Percentiles rank a stretch among this genome's conserved stretches.
phyloP scores from a whole-genome alignment of 1,284 basidiomycete genomes.

The Paramarasmius palmivorus region DNA sequence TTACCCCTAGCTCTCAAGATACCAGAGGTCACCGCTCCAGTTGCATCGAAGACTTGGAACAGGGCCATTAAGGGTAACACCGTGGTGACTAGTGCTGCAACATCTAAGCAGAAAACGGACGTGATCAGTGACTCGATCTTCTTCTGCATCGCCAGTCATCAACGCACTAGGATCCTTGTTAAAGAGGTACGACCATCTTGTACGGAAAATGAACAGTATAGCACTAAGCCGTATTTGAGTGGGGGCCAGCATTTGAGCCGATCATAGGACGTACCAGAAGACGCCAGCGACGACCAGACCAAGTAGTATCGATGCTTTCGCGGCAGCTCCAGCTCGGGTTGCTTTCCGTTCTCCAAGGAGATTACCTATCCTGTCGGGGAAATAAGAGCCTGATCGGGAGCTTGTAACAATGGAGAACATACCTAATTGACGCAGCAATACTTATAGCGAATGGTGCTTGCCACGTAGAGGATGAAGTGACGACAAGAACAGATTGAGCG shows the following conservation, averaged over 20 bases:
- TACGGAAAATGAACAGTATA: constrained; percentile 72
- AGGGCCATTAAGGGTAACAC: constrained; percentile 76
- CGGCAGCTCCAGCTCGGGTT: constrained; percentile 64
- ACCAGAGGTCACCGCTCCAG: constrained; percentile 58
- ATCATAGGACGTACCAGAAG: constrained; percentile 52
- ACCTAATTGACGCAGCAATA: constrained; percentile 84
- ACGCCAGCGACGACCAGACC: constrained; percentile 56
- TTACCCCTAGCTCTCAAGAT: constrained; percentile 68
- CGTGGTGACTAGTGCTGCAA: constrained; percentile 63
- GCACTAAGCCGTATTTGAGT: constrained; percentile 36
- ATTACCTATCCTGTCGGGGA: constrained; percentile 67
- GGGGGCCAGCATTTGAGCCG: constrained; percentile 8
- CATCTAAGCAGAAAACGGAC: constrained; percentile 37
- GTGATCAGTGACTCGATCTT: background rate
- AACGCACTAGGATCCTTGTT: constrained; percentile 72
- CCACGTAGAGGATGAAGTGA: constrained; percentile 76
- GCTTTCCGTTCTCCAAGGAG: constrained; percentile 75
- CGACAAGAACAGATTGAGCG: constrained; percentile 73
- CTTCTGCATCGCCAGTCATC: background rate
- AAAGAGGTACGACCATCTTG: constrained; percentile 81
- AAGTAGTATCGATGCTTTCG: constrained; percentile 63
- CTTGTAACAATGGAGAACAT: constrained; percentile 22
- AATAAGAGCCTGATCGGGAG: background rate
- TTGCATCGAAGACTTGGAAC: constrained; percentile 67
- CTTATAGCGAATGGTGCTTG: constrained; percentile 85